Evolutionary conservation across 306 rosid species (phyloP).

Genomic region (Herpetospermum pedunculosum): DNA sequence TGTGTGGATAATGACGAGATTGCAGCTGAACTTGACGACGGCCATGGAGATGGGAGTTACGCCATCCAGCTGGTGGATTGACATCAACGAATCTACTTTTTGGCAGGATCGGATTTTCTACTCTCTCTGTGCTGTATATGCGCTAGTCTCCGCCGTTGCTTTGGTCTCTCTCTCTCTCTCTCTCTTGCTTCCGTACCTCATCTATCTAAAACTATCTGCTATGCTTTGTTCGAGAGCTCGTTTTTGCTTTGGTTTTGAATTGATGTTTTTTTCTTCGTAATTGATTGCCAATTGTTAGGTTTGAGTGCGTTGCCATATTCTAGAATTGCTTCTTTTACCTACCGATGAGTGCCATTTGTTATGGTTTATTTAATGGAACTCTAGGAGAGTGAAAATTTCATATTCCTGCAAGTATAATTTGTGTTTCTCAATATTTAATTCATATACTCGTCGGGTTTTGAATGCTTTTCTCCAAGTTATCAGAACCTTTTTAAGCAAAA

Average conservation of each 20-base stretch:
- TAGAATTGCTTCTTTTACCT: not conserved
- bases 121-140: constrained; percentile 63
- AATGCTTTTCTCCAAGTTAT: not conserved
- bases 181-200: not conserved
- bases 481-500: not conserved
- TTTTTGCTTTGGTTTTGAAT: constrained; percentile 2
- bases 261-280: not conserved
- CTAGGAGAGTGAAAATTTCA: not conserved
- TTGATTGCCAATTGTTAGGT: not conserved
- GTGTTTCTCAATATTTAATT: not conserved
- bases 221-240: not conserved
- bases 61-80: constrained; percentile 45
- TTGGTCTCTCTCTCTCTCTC: constrained; percentile 31
- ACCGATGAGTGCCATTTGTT: not conserved
- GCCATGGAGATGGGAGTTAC: constrained; percentile 22
- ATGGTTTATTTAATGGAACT: not conserved
- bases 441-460: not conserved
- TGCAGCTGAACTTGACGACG: constrained; percentile 31
- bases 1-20: constrained; percentile 26
- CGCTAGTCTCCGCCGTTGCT: constrained; percentile 69
- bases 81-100: constrained; percentile 30
- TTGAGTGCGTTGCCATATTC: not conserved
- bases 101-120: constrained; percentile 61
- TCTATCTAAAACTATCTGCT: not conserved
- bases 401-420: not conserved